Evolutionary conservation across 768 basidiomycete species (phyloP).

Genomic region (Daedaleopsis nitida): DNA sequence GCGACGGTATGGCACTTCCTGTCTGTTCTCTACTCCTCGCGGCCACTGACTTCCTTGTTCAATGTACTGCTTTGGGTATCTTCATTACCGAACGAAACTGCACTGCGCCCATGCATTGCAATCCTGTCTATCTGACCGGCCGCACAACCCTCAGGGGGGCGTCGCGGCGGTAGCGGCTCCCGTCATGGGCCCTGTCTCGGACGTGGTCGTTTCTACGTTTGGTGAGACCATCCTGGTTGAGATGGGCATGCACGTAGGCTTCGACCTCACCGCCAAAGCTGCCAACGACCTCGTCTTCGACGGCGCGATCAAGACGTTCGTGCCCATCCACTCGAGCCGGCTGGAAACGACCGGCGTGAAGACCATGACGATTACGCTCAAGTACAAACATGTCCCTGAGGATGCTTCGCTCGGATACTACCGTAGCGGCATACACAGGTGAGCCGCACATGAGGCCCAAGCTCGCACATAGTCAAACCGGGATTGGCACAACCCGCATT

Average conservation of each 20-base stretch:
- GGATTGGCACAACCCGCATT: background rate
- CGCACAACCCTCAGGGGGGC: slow-evolving; percentile 33
- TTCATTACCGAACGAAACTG: slow-evolving; percentile 6
- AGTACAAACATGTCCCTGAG: slow-evolving; percentile 56
- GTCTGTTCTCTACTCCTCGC: background rate
- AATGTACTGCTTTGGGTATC: background rate
- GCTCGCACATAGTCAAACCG: background rate
- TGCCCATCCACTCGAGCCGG: slow-evolving; percentile 54
- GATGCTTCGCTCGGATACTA: slow-evolving; percentile 66
- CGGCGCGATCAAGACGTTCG: slow-evolving; percentile 46
- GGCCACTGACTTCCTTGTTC: background rate
- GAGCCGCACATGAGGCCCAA: slow-evolving; percentile 21
- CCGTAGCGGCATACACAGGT: slow-evolving; percentile 60
- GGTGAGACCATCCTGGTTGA: slow-evolving; percentile 64
- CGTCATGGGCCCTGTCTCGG: slow-evolving; percentile 57
- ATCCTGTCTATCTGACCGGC: background rate
- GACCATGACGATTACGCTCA: slow-evolving; percentile 58
- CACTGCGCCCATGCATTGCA: background rate
- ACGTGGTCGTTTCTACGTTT: slow-evolving; percentile 49
- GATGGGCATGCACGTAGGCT: slow-evolving; percentile 54
- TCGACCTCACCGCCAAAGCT: slow-evolving; percentile 49
- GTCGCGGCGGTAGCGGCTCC: slow-evolving; percentile 48
- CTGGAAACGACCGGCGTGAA: slow-evolving; percentile 63
- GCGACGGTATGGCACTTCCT: slow-evolving; percentile 50
- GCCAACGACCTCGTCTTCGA: slow-evolving; percentile 57